These are phyloP conservation scores for Claviceps fusiformis DNA, from an alignment of 2,329 filamentous ascomycete genomes.

Conservation along the genomic window DNA sequence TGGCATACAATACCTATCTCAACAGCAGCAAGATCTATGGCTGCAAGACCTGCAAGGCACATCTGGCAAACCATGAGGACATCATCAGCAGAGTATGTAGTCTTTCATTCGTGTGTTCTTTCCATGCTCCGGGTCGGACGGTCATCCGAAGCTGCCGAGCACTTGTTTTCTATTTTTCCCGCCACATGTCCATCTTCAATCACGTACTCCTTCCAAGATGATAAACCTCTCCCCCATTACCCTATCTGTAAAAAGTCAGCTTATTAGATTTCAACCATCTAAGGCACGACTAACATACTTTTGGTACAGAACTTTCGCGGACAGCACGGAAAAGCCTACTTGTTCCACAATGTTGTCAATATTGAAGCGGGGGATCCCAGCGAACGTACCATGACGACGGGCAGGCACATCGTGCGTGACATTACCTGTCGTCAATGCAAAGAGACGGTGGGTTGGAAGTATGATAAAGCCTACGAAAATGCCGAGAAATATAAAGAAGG, in stretches of 20 bases:
- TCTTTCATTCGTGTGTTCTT: background rate
- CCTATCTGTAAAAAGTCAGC: too few species aligned
- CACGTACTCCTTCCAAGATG: background rate
- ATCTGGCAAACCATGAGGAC: conserved; percentile 88
- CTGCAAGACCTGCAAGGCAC: conserved; percentile 90
- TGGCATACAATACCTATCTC: conserved; percentile 85
- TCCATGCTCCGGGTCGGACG: background rate
- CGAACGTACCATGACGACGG: conserved; percentile 97
- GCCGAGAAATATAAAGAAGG: conserved; percentile 98
- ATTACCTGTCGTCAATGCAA: conserved; percentile 86
- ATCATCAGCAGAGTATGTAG: conserved; percentile 70
- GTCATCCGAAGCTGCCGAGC: background rate
- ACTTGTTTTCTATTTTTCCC: background rate
- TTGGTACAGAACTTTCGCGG: conserved; percentile 77
- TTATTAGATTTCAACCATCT: too few species aligned
- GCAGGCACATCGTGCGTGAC: conserved; percentile 84
- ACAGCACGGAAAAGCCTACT: conserved; percentile 94
- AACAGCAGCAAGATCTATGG: conserved; percentile 79
- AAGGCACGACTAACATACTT: background rate
- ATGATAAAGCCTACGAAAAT: conserved; percentile 88
- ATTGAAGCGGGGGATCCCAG: conserved; percentile 68
- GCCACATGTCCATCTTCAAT: background rate
- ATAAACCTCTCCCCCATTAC: too few species aligned
- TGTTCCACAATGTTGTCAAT: conserved; percentile 93
- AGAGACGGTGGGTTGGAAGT: conserved; percentile 94